Conservation (phyloP, 306 rosid genomes). For the Glycyrrhiza uralensis region DNA sequence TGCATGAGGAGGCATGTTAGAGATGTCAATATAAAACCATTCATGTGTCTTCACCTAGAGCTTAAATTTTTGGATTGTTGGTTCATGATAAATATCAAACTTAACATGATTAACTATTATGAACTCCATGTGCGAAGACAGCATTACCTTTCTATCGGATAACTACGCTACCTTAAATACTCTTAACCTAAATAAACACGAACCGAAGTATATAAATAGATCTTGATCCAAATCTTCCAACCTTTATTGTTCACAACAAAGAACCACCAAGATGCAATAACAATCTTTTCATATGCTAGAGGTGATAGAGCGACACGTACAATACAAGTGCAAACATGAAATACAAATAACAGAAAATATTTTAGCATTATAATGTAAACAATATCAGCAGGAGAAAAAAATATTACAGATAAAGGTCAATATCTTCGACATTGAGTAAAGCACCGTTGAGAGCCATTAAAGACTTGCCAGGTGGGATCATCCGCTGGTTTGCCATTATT, state of each 20-base stretch:
- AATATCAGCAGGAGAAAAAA: constrained; percentile 40
- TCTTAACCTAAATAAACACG: constrained; percentile 3
- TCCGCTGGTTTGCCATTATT: constrained; percentile 87
- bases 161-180: neutral
- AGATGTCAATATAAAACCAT: neutral
- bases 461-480: constrained; percentile 99
- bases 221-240: constrained; percentile 1
- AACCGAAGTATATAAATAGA: neutral
- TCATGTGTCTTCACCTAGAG: neutral
- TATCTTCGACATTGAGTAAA: constrained; percentile 88
- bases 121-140: neutral
- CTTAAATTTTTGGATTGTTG: neutral
- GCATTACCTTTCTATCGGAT: neutral
- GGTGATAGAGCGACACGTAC: neutral
- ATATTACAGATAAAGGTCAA: constrained; percentile 93
- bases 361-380: constrained; percentile 26
- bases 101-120: constrained; percentile 5
- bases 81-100: constrained; percentile 5
- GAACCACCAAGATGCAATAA: constrained; percentile 1
- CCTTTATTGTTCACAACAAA: neutral
- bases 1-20: neutral
- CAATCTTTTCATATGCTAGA: constrained; percentile 8
- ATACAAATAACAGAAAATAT: neutral
- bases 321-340: constrained; percentile 10
- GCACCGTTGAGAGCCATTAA: constrained; percentile 98